Evolutionary conservation across 2,329 filamentous ascomycete species (phyloP), one percentile per base, ranked within the genome.

Genomic region (Colletotrichum gigasporum): DNA sequence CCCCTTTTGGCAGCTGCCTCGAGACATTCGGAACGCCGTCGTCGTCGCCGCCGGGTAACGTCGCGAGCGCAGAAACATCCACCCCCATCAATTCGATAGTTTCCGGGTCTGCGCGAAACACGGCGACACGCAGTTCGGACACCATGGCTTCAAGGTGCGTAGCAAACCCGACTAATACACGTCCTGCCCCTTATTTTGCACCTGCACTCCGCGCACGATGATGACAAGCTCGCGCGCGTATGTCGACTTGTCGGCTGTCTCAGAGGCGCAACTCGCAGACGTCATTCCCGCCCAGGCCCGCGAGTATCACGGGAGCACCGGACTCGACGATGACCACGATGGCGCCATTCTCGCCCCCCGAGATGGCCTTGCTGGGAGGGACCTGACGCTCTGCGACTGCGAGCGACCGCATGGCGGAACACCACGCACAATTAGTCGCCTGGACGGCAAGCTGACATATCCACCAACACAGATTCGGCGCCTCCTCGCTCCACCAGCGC

Each of bases 401-500:
- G n/a, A n/a, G n/a, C n/a, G n/a, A n/a, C n/a, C n/a, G n/a, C n/a
- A n/a, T n/a, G n/a, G n/a, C n/a, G n/a, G n/a, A n/a, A n/a, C n/a
- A n/a, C n/a, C n/a, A n/a, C n/a, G n/a, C n/a, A n/a, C n/a, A n/a
- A n/a, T n/a, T n/a, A n/a, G n/a, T n/a, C n/a, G n/a, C n/a, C 24
- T 14, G 32, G 39, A 18, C 48, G 14, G 16, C n/a, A 24, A 18
- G 47, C 52, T 44, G 42, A 51, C 37, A 5, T 24, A n/a, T 7
- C 20, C 18, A 2, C 20, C 10, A 37, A 44, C 66, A 48, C 42
- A 91, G 90, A 81, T 92, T 92, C 76, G 84, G 87, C 70, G 79
- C 84, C 71, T 90, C 89, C 48, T 85, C 85, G 69, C 86, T 93
- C 67, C 91, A 93, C 76, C 91, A 93, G 81, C 86, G 91, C 81